Evolutionary conservation across 371 early-diverging fungal genomes (phyloP), one percentile per base, ranked within the genome.

Genomic region (Saksenaea vasiformis): DNA sequence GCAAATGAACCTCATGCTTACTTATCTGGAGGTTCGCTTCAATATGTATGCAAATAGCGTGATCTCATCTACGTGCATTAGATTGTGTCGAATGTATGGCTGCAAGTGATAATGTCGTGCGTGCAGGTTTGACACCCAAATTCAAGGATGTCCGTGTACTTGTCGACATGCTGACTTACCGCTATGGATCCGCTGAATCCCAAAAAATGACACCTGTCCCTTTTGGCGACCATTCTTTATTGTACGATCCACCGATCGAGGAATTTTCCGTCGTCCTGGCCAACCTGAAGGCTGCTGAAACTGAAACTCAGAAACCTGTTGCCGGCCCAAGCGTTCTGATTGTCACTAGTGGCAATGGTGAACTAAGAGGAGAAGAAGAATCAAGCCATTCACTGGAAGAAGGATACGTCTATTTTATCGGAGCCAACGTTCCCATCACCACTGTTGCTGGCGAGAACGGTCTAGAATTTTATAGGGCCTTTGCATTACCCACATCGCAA

Each of bases 11-110:
- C 98, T 26, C 98, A 98, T 75, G 98, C 99, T 3, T 98, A 98
- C 66, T 68, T 98, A 41, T 93, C 90, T 44, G 98, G 98, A 76
- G 93, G 93, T 91, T 31, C 7, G 31, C 7, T 31, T 31, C 31
- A 31, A 31, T 7, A 31, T 31, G 54, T 13, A 53, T 56, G 17
- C 13, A 22, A 61, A 36, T 17, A 39, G 24, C 17, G 28, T n/a
- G 27, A 26, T 5, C 8, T 27, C 15, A 53, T 24, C 28, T 15
- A 7, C 38, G 27, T 58, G 14, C 19, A 28, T 34, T 65, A 90
- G 99, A 98, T 75, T 95, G 94, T 76, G 86, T 98, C 44, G 99
- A 98, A 77, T 98, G 97, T 75, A 98, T 98, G 99, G 98, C 99
- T 3, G 88, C 96, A 5, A 91, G 91, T 60, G 99, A 98, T 76